Base-by-base conservation (phyloP, 805 yeast genomes). In the Cyberlindnera subsufficiens region DNA sequence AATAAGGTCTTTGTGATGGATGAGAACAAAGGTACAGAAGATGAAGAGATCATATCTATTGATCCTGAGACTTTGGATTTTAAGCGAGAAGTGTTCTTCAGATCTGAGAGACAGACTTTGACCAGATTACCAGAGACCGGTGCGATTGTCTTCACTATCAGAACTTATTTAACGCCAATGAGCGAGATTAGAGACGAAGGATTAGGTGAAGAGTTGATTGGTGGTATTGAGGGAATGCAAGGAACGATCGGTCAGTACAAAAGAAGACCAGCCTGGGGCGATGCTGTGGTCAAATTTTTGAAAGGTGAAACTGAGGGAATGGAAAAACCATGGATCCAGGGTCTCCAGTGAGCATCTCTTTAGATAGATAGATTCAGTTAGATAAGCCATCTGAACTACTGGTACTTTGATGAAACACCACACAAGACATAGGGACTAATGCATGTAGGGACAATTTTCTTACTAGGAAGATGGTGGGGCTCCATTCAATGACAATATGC, bases 251-350 rank as follows among this genome's bases (percentile, higher is more conserved):
- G 79, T 1, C 64, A 65, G 22, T 86, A 86, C 64, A 86, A 86
- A 59, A 69, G 77, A 44, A 69, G 77, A 29, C 71, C 71, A 2
- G 79, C 68, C 49, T 85, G 93, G 89, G 87, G 89, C 0, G 76
- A 75, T 1, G 82, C 90, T 0, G 81, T 78, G 0, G 66, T 67
- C 45, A 50, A 62, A 4, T 75, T 61, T 39, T 39, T 74, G 47
- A 60, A 56, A 30, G 66, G 66, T 3, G 67, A 69, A 37, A 53
- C 66, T 6, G 50, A 65, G 38, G 75, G 74, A 6, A 30, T 45
- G 34, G 43, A 47, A 5, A 57, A 53, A 32, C 55, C 55, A 4
- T 47, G 47, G 45, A 46, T 53, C 32, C 14, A 31, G 10, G 54
- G 51, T 2, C 33, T 51, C 14, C 35, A 31, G 32, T 45, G 15